A percentile compares a stretch with the other conserved stretches of the same genome.
phyloP scores from a whole-genome alignment of 2,329 filamentous ascomycete genomes.

The Aspergillus versicolor region DNA sequence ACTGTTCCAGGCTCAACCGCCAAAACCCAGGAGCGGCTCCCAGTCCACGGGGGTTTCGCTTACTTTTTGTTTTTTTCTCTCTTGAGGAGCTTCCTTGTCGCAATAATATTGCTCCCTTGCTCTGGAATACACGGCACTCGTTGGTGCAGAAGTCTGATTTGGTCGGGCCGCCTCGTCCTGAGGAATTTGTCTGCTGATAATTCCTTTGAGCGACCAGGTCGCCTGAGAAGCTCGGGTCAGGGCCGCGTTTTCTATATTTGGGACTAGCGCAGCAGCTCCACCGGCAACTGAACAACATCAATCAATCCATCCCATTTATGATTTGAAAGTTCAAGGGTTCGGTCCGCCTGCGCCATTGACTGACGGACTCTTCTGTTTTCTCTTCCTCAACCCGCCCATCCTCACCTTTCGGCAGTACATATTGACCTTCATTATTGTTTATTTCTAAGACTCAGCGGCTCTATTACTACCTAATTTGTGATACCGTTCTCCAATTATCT shows the following conservation, averaged over 20 bases:
- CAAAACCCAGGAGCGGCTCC: neutral
- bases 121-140: neutral
- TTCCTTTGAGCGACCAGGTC: neutral
- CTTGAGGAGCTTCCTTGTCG: neutral
- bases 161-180: neutral
- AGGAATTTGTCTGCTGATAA: neutral
- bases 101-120: neutral
- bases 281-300: constrained; percentile 7
- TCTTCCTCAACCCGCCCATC: neutral
- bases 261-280: constrained; percentile 7
- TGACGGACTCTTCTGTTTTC: neutral
- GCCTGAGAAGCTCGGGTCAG: neutral
- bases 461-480: constrained; percentile 5
- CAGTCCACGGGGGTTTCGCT: neutral
- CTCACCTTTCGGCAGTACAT: constrained; percentile 3
- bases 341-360: neutral
- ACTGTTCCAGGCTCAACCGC: neutral
- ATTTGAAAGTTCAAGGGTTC: constrained; percentile 1
- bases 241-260: constrained; percentile 12
- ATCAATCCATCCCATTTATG: neutral
- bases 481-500: neutral
- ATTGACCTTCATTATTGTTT: constrained; percentile 11
- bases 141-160: neutral
- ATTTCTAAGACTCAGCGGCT: constrained; percentile 3
- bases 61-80: neutral